Conservation (phyloP, 129 eudicot species). For the Arctium lappa region DNA sequence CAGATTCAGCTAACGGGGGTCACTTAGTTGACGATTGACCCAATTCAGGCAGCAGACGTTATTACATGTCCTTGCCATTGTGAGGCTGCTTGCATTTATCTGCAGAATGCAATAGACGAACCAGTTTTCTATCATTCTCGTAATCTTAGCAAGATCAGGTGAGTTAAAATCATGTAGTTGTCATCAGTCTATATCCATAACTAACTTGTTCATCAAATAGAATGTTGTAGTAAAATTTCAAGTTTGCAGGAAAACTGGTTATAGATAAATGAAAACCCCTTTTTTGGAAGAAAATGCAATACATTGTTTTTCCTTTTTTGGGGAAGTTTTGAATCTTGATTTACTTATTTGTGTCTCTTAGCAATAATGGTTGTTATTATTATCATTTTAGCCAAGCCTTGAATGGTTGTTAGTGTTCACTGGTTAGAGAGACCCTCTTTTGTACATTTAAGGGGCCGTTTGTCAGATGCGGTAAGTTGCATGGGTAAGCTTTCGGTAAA, state of each 20-base stretch:
- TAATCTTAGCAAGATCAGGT: constrained; percentile 16
- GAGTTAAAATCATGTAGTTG: constrained; percentile 7
- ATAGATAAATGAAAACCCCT: background rate
- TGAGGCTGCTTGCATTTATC: background rate
- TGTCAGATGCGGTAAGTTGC: no score
- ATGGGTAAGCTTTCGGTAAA: no score
- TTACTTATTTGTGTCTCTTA: background rate
- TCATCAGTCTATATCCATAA: background rate
- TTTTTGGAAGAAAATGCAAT: background rate
- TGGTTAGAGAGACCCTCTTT: background rate
- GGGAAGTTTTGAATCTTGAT: background rate
- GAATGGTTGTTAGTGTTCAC: background rate
- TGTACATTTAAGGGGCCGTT: background rate
- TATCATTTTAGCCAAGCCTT: no score
- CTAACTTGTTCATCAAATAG: constrained; percentile 11
- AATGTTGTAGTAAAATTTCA: background rate
- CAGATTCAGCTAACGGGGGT: constrained; percentile 4
- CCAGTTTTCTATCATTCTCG: background rate
- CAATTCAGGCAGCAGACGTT: background rate
- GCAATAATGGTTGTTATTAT: background rate
- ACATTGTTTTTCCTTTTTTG: background rate
- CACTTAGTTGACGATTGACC: background rate
- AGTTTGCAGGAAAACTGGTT: constrained; percentile 2
- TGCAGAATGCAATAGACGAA: background rate
- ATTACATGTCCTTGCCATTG: background rate